Evolutionary conservation across 129 eudicot genomes (phyloP), one percentile per base, ranked within the genome.

Genomic region (Ambrosia trifida): DNA sequence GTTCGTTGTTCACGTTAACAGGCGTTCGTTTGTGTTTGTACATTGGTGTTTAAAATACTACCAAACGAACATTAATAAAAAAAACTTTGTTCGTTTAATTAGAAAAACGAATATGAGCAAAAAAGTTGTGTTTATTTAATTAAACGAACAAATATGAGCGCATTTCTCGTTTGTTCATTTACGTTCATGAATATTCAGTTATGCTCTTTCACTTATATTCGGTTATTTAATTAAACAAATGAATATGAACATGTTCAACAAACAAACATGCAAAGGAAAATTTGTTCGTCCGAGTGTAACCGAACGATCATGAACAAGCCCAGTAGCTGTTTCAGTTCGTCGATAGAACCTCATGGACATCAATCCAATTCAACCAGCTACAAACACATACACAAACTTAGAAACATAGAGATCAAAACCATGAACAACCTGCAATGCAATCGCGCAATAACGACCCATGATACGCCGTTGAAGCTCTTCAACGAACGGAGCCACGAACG

Each of bases 401-500:
- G 31, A 38, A 1, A 7, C 2, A 6, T 7, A 9, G 2, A 32
- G 47, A 44, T 40, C 9, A 41, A 30, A 35, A 67, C 9, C 4
- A 46, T 4, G 38, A n/a, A 58, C 45, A 36, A 93, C 98, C 95
- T 87, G 92, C 31, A 85, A 63, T 60, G 75, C 81, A 64, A 76
- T 72, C 40, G 91, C 83, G 63, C 79, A 96, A 80, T 83, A 80
- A 35, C 79, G 84, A 4, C 88, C 84, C 64, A 76, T n/a, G 4
- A 89, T 71, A 8, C 95, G 82, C 3, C 89, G 76, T 65, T 80
- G 92, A 31, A 93, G 85, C 72, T 89, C 93, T 16, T 93, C 88
- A 54, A 87, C 95, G 14, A 93, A 87, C 3, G 98, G 91, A 17
- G 70, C 52, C 18, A 93, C 92, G 11, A 86, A 87, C 0, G 98